Conservation (phyloP, 164 flowering plant genomes). For the Liquidambar formosana region DNA sequence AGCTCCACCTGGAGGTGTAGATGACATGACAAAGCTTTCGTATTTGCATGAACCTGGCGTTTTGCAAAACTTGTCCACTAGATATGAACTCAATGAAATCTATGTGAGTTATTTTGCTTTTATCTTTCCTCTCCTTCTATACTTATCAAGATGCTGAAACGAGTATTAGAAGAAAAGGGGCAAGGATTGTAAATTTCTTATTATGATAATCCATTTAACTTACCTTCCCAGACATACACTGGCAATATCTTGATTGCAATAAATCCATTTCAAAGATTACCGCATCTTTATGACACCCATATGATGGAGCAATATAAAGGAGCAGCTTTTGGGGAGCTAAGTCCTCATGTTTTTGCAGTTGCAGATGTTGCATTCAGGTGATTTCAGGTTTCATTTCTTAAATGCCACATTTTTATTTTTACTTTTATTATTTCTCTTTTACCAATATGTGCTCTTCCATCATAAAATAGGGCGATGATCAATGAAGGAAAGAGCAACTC, state of each 20-base stretch:
- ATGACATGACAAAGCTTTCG: conserved; percentile 99
- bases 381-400: conserved; percentile 8
- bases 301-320: conserved; percentile 99
- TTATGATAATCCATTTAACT: not conserved
- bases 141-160: conserved; percentile 1
- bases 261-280: conserved; percentile 97
- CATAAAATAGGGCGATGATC: conserved; percentile 78
- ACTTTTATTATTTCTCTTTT: conserved; percentile 7
- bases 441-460: conserved; percentile 14
- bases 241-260: conserved; percentile 96
- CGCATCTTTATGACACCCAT: conserved; percentile 95
- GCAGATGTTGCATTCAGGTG: conserved; percentile 98
- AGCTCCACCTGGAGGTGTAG: conserved; percentile 97
- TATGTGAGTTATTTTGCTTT: conserved; percentile 58
- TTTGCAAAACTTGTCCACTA: conserved; percentile 75
- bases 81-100: conserved; percentile 98
- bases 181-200: not conserved
- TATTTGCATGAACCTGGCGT: conserved; percentile 99
- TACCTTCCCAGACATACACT: conserved; percentile 77
- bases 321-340: conserved; percentile 91
- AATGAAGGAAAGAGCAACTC: conserved; percentile 98
- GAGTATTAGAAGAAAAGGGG: not conserved
- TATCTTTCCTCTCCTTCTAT: not conserved
- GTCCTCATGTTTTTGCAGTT: conserved; percentile 99
- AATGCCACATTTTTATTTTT: not conserved